Evolutionary conservation across 192 early-diverging fungal genomes (phyloP), one percentile per base, ranked within the genome.

Genomic region (Glomus cerebriforme): DNA sequence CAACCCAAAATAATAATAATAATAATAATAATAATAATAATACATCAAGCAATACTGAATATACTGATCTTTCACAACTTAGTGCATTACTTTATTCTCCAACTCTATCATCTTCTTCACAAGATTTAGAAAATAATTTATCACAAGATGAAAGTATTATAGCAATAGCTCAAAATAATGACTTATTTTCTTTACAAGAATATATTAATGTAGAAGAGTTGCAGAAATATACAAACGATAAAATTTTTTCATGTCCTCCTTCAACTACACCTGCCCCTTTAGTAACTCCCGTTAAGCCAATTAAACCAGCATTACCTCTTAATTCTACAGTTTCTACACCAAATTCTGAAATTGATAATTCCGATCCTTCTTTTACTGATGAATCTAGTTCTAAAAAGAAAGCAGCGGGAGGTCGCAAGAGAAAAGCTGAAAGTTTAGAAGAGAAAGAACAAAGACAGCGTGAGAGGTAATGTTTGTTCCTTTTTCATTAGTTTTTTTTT

Each of bases 361-460:
- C 45, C 9, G 47, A 15, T 19, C 47, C 4, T 19, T 54, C 47
- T 54, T 15, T 19, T 54, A 54, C 15, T 54, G 47, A 54, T 22
- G 47, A 54, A 54, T 54, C 47, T 22, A 54, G 17, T 22, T 13
- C 17, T 15, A 74, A 74, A 59, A 74, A 74, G 58, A 74, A 74
- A 66, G 17, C 54, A 64, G 47, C 13, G 19, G 43, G 75, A 15
- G 75, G 75, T 26, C 59, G 75, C 27, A 77, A 77, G 64, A 37
- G 75, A 49, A 77, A 77, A 49, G 75, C 75, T 31, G 75, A 77
- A 77, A 77, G 75, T 65, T 47, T 66, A 43, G 75, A 77, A 66
- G 75, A 77, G 26, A 77, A 64, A 77, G 60, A 77, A 49, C 32
- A 35, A 43, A 27, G 62, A 17, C 43, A 35, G 26, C 32, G 60